Evolutionary conservation across 805 yeast genomes (phyloP).

Genomic region (Scheffersomyces amazonensis): DNA sequence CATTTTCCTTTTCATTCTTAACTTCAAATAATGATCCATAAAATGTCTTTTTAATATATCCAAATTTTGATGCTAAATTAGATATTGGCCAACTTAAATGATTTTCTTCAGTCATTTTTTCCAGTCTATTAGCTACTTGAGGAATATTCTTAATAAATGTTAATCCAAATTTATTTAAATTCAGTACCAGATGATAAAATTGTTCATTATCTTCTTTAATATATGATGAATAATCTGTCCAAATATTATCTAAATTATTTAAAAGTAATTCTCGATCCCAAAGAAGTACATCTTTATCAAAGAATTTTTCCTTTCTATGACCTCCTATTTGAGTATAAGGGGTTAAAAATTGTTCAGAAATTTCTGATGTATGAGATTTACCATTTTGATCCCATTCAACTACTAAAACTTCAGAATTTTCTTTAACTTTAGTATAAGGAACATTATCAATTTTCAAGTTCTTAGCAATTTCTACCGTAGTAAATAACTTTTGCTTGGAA

Average conservation of each 20-base stretch:
- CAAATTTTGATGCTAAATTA: slow-evolving; percentile 49
- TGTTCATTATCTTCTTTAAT: slow-evolving; percentile 22
- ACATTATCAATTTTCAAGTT: slow-evolving; percentile 33
- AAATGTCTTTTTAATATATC: slow-evolving; percentile 68
- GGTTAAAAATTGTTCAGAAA: slow-evolving; percentile 45
- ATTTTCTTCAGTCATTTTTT: slow-evolving; percentile 38
- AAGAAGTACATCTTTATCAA: slow-evolving; percentile 24
- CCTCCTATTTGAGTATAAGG: slow-evolving; percentile 33
- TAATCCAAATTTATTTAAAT: slow-evolving; percentile 56
- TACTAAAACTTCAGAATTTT: slow-evolving; percentile 25
- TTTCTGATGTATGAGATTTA: slow-evolving; percentile 24
- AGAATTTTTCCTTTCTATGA: slow-evolving; percentile 34
- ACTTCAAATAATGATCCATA: slow-evolving; percentile 75
- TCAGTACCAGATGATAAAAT: slow-evolving; percentile 40
- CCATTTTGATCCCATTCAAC: slow-evolving; percentile 40
- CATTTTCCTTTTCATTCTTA: slow-evolving; percentile 37
- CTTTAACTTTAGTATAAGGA: slow-evolving; percentile 27
- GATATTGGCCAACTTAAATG: slow-evolving; percentile 38
- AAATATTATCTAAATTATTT: slow-evolving; percentile 14
- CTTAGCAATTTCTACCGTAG: slow-evolving; percentile 49
- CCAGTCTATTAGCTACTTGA: slow-evolving; percentile 20
- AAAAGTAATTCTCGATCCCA: slow-evolving; percentile 40
- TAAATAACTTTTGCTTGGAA: slow-evolving; percentile 61
- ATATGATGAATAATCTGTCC: slow-evolving; percentile 39
- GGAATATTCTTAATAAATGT: slow-evolving; percentile 56